Conservation (phyloP, 495 filamentous ascomycete genomes). For the Penicillium longicatenatum region DNA sequence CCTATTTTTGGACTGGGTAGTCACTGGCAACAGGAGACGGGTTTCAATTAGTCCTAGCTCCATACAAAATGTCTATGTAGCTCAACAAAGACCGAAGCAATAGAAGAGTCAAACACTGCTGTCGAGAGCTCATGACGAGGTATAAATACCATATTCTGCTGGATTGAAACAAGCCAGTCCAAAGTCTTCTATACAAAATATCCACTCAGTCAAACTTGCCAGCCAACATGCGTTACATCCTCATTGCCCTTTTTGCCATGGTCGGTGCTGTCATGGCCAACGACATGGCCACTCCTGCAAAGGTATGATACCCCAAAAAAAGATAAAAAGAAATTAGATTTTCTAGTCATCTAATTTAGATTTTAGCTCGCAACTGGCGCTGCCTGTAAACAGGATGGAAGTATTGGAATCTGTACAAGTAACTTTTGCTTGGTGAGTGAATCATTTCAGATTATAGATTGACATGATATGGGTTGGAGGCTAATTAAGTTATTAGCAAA, state of each 20-base stretch:
- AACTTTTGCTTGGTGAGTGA: conserved; percentile 12
- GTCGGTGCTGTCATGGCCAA: conserved; percentile 3
- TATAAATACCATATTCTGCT: not conserved
- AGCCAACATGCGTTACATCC: conserved; percentile 4
- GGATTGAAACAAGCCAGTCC: not conserved
- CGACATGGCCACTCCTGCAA: not conserved
- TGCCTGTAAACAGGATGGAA: conserved; percentile 9
- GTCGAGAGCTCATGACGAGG: not conserved
- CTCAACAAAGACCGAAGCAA: not conserved
- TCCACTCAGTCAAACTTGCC: not conserved
- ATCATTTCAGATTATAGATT: not conserved
- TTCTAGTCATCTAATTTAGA: not conserved
- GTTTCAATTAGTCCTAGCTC: not conserved
- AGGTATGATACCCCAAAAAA: not conserved
- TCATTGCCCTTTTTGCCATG: conserved; percentile 3
- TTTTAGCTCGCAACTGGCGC: not conserved
- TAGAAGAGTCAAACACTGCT: not conserved
- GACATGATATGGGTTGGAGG: not conserved
- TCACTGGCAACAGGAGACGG: not conserved
- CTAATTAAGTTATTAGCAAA: not conserved
- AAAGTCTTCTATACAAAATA: not conserved
- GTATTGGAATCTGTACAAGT: conserved; percentile 7
- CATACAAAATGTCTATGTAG: not conserved
- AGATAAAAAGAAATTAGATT: not conserved
- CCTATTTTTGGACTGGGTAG: not conserved